Percentiles rank a stretch among this genome's conserved stretches.
phyloP scores from a whole-genome alignment of 495 filamentous ascomycete genomes.

The Elasticomyces elasticus region DNA sequence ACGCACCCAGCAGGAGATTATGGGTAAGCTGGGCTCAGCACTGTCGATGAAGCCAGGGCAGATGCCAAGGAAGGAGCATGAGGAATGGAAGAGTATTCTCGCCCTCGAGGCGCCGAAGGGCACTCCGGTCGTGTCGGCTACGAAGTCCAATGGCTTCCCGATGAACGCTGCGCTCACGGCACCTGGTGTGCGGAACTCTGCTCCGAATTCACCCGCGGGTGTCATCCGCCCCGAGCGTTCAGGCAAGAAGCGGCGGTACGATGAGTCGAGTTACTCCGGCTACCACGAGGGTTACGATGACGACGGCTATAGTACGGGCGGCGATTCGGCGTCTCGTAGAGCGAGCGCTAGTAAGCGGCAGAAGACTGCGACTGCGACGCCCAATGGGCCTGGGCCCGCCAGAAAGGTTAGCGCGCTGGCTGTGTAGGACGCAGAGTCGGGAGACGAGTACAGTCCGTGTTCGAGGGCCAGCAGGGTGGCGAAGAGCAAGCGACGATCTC shows the following conservation, averaged over 20 bases:
- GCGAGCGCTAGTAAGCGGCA: slow-evolving; percentile 13
- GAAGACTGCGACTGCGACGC: slow-evolving; percentile 5
- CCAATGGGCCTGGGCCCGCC: not conserved
- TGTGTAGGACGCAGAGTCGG: not conserved
- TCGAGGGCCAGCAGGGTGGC: too few species aligned
- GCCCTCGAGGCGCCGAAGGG: slow-evolving; percentile 42
- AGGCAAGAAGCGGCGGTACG: slow-evolving; percentile 57
- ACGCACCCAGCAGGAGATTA: slow-evolving; percentile 47
- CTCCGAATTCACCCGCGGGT: slow-evolving; percentile 9
- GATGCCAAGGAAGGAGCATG: slow-evolving; percentile 40
- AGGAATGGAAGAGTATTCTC: slow-evolving; percentile 49
- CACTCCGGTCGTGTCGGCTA: not conserved
- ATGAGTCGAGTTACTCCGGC: slow-evolving; percentile 57
- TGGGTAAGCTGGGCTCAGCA: slow-evolving; percentile 33
- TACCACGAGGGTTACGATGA: slow-evolving; percentile 59
- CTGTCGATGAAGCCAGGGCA: slow-evolving; percentile 47
- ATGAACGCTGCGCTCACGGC: slow-evolving; percentile 1
- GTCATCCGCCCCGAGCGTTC: slow-evolving; percentile 44
- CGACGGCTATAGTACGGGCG: slow-evolving; percentile 36
- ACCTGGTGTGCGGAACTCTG: not conserved
- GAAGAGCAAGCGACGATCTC: too few species aligned
- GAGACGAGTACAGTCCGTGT: too few species aligned
- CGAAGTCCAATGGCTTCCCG: slow-evolving; percentile 27
- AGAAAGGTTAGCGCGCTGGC: not conserved
- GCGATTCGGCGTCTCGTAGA: slow-evolving; percentile 3